Percentiles rank a stretch among this genome's conserved stretches.
Conservation (phyloP, 169 alveolate genomes). For the Cardiosporidium cionae region DNA sequence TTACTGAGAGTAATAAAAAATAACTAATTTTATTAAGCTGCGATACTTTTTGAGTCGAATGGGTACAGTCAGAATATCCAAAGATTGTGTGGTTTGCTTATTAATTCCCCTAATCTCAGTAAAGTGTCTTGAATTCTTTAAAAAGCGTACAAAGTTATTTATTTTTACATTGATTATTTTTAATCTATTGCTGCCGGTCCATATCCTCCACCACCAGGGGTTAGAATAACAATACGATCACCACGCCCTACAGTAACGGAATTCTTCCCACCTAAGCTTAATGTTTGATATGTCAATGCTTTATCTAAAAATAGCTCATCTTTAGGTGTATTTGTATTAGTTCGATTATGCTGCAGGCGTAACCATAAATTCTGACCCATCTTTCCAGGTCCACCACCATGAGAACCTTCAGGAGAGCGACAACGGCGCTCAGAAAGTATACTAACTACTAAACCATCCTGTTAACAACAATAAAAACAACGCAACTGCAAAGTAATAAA, state of each 20-base stretch:
- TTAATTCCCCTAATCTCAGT: no score
- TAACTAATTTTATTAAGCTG: no score
- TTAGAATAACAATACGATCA: constrained; percentile 45
- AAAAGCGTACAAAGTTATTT: no score
- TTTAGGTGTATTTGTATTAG: no score
- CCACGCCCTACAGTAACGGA: constrained; percentile 32
- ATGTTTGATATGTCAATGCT: not conserved
- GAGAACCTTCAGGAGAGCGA: constrained; percentile 58
- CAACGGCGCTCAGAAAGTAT: constrained; percentile 64
- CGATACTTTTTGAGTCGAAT: no score
- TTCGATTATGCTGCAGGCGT: constrained; percentile 30
- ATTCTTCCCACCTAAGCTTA: constrained; percentile 54
- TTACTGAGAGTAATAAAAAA: no score
- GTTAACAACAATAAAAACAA: not conserved
- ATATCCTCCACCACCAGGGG: constrained; percentile 81
- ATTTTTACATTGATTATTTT: no score
- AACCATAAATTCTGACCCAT: constrained; percentile 56
- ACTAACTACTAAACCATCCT: constrained; percentile 33
- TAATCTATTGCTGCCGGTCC: no score
- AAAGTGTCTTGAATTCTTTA: no score
- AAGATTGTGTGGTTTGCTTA: no score
- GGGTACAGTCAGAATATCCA: no score
- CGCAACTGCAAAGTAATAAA: not conserved
- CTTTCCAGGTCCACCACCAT: constrained; percentile 62
- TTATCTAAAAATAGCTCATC: no score